Evolutionary conservation across 352 stramenopile genomes (phyloP).

Genomic region (Phytophthora lateralis): DNA sequence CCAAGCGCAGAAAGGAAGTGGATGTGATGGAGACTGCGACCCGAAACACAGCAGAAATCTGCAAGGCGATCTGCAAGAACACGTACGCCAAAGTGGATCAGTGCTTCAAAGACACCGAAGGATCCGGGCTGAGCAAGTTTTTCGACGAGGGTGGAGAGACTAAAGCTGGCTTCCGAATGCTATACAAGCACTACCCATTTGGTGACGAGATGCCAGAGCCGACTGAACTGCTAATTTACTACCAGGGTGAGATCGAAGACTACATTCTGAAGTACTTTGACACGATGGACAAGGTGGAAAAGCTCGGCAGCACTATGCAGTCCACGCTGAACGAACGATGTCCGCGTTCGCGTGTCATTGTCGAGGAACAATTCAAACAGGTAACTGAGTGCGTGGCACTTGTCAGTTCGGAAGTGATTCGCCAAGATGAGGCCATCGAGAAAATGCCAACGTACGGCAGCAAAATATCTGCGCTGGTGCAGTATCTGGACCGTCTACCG

Average conservation of each 20-base stretch:
- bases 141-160: slow-evolving; percentile 61
- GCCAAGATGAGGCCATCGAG: slow-evolving; percentile 30
- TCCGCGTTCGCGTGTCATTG: slow-evolving; percentile 42
- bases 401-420: slow-evolving; percentile 24
- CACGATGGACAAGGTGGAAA: slow-evolving; percentile 41
- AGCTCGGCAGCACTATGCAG: slow-evolving; percentile 60
- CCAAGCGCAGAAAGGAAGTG: slow-evolving; percentile 56
- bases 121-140: slow-evolving; percentile 44
- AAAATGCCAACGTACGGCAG: slow-evolving; percentile 58
- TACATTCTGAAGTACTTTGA: slow-evolving; percentile 70
- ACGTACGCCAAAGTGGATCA: slow-evolving; percentile 51
- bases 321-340: slow-evolving; percentile 65
- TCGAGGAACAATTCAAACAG: slow-evolving; percentile 60
- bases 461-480: slow-evolving; percentile 77
- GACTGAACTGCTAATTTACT: slow-evolving; percentile 64
- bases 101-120: slow-evolving; percentile 62
- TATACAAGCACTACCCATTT: slow-evolving; percentile 59
- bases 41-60: slow-evolving; percentile 67
- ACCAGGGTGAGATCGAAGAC: slow-evolving; percentile 67
- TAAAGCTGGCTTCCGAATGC: slow-evolving; percentile 65
- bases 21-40: slow-evolving; percentile 63
- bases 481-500: slow-evolving; percentile 58
- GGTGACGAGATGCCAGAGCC: slow-evolving; percentile 55
- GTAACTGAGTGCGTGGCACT: slow-evolving; percentile 58
- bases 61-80: slow-evolving; percentile 47